These are phyloP conservation scores for Paralagenidium karlingii DNA, from an alignment of 352 stramenopile genomes.

Conservation along the genomic window DNA sequence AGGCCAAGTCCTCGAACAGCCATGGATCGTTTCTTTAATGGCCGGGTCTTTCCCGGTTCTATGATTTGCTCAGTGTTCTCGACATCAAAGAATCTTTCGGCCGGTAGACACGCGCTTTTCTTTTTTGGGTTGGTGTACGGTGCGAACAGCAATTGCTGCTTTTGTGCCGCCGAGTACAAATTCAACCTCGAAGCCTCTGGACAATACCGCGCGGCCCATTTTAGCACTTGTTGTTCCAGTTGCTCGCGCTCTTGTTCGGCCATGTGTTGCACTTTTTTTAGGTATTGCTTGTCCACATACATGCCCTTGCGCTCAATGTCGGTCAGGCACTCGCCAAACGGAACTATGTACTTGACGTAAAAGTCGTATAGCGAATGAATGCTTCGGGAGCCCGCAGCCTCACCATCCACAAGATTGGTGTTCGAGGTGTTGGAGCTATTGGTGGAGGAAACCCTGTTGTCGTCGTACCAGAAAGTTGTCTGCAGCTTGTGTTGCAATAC, in stretches of 20 bases:
- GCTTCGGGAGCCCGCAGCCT: neutral
- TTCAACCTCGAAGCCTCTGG: constrained; percentile 94
- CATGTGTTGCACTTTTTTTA: constrained; percentile 84
- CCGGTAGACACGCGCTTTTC: constrained; percentile 52
- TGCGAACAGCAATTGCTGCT: constrained; percentile 96
- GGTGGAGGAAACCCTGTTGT: constrained; percentile 1
- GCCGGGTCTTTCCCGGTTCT: constrained; percentile 49
- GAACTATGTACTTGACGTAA: constrained; percentile 93
- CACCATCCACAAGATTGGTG: too few relatives aligned
- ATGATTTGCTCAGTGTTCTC: constrained; percentile 67
- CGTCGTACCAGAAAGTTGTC: constrained; percentile 81
- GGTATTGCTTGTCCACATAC: constrained; percentile 83
- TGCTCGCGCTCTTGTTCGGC: constrained; percentile 82
- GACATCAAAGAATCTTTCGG: constrained; percentile 65
- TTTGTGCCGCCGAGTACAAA: constrained; percentile 86
- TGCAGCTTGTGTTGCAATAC: constrained; percentile 84
- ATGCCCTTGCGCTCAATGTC: constrained; percentile 96
- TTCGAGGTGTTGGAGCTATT: too few relatives aligned
- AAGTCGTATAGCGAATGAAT: constrained; percentile 83
- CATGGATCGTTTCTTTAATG: constrained; percentile 73
- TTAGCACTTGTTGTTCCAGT: constrained; percentile 75
- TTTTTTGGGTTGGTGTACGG: constrained; percentile 65
- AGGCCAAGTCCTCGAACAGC: constrained; percentile 87
- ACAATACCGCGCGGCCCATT: constrained; percentile 89
- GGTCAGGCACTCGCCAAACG: constrained; percentile 97